phyloP scores from a whole-genome alignment of 108 stramenopile genomes.

The Skeletonema potamos region DNA sequence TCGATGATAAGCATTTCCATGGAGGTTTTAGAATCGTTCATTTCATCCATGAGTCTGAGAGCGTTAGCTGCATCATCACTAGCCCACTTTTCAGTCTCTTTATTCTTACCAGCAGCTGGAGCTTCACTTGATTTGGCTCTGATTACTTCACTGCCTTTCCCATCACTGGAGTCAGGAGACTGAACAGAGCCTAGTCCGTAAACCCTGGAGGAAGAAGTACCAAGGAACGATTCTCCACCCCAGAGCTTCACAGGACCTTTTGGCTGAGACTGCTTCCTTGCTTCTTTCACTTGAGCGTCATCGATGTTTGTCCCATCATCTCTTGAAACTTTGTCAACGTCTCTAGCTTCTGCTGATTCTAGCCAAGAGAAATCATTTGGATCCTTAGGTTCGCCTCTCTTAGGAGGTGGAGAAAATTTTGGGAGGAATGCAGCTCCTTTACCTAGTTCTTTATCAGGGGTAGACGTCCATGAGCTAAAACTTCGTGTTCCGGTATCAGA shows the following conservation, averaged over 20 bases:
- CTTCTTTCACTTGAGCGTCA: background rate
- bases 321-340: background rate
- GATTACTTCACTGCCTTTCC: background rate
- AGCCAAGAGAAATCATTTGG: background rate
- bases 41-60: background rate
- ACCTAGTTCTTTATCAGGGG: background rate
- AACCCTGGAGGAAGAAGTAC: background rate
- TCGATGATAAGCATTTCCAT: background rate
- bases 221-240: slow-evolving; percentile 1
- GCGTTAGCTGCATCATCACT: background rate
- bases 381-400: background rate
- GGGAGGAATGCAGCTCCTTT: background rate
- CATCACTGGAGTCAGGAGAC: background rate
- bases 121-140: background rate
- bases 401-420: background rate
- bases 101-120: background rate
- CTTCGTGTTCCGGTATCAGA: background rate
- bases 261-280: background rate
- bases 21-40: background rate
- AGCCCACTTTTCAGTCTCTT: background rate
- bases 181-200: background rate
- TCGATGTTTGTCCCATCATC: background rate
- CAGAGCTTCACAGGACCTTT: background rate
- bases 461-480: background rate
- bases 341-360: background rate